Evolutionary conservation across 1,284 basidiomycete species (phyloP).

Genomic region (Pyrrhoderma lamaoense): DNA sequence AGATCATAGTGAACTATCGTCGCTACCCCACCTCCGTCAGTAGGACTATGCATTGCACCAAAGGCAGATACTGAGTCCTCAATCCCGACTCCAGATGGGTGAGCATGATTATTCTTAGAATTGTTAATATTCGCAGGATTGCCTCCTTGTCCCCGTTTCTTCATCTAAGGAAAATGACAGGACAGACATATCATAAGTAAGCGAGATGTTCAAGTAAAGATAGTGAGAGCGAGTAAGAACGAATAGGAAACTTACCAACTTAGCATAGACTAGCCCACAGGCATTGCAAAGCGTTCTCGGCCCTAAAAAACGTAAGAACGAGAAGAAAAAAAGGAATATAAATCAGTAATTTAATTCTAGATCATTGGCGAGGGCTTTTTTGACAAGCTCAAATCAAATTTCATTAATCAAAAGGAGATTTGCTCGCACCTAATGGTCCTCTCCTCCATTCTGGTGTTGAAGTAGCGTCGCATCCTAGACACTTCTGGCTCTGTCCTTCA

Average conservation of each 20-base stretch:
- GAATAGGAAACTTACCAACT: constrained; percentile 43
- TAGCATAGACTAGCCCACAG: constrained; percentile 72
- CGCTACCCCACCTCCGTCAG: no score
- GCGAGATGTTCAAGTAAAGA: constrained; percentile 14
- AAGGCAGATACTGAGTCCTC: no score
- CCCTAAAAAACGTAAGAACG: constrained; percentile 34
- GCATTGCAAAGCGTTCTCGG: constrained; percentile 71
- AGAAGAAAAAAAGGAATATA: no score
- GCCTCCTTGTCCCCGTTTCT: no score
- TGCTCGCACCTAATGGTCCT: constrained; percentile 61
- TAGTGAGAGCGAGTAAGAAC: background rate
- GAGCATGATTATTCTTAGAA: no score
- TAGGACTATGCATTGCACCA: no score
- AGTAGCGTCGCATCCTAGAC: constrained; percentile 72
- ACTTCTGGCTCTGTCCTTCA: constrained; percentile 55
- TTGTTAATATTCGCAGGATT: no score
- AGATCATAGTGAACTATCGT: no score
- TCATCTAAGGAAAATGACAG: background rate
- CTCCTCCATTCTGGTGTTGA: constrained; percentile 79
- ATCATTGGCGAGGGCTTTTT: no score
- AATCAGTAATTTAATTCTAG: no score
- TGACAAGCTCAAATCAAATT: constrained; percentile 16
- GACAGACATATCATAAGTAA: no score
- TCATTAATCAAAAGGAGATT: constrained; percentile 12
- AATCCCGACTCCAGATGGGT: no score